Percentiles rank a stretch among this genome's conserved stretches.
Conservation (phyloP, 352 stramenopile genomes). For the Globisporangium lucens region DNA sequence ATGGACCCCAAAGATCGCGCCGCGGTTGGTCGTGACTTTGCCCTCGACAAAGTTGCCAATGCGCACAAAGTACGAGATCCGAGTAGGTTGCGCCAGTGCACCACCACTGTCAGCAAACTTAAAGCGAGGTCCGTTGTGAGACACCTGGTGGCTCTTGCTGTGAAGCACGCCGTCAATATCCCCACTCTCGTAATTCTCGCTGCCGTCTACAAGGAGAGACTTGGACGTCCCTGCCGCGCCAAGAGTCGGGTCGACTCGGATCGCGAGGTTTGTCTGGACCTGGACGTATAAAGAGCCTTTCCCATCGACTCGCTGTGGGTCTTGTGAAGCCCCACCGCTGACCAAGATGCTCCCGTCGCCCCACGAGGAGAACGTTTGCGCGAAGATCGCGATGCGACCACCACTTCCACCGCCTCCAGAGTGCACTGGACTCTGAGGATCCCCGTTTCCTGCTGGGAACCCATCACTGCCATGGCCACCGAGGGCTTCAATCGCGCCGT, state of each 20-base stretch:
- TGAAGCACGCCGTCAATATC: slow-evolving; percentile 13
- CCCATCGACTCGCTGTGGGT: slow-evolving; percentile 31
- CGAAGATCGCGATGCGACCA: slow-evolving; percentile 78
- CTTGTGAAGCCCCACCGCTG: slow-evolving; percentile 61
- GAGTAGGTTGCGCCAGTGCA: slow-evolving; percentile 30
- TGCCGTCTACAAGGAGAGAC: slow-evolving; percentile 59
- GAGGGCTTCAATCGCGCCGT: slow-evolving; percentile 68
- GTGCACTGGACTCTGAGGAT: slow-evolving; percentile 5
- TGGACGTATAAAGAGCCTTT: slow-evolving; percentile 42
- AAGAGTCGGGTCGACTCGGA: slow-evolving; percentile 58
- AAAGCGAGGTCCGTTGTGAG: slow-evolving; percentile 49
- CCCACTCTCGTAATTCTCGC: slow-evolving; percentile 28
- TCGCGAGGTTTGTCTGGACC: slow-evolving; percentile 38
- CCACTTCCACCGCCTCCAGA: slow-evolving; percentile 89
- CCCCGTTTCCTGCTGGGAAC: slow-evolving; percentile 2
- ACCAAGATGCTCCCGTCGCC: slow-evolving; percentile 71
- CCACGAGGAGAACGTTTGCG: slow-evolving; percentile 91
- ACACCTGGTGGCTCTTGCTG: slow-evolving; percentile 28
- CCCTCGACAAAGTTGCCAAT: slow-evolving; percentile 44
- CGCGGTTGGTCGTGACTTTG: slow-evolving; percentile 44
- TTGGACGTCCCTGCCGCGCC: slow-evolving; percentile 69
- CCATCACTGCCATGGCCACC: slow-evolving; percentile 84
- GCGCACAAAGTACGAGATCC: slow-evolving; percentile 79
- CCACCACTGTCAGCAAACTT: slow-evolving; percentile 17
- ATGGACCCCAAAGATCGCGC: slow-evolving; percentile 63